These are phyloP conservation scores for Entamoeba invadens DNA, from an alignment of 208 protist genomes.

Conservation along the genomic window DNA sequence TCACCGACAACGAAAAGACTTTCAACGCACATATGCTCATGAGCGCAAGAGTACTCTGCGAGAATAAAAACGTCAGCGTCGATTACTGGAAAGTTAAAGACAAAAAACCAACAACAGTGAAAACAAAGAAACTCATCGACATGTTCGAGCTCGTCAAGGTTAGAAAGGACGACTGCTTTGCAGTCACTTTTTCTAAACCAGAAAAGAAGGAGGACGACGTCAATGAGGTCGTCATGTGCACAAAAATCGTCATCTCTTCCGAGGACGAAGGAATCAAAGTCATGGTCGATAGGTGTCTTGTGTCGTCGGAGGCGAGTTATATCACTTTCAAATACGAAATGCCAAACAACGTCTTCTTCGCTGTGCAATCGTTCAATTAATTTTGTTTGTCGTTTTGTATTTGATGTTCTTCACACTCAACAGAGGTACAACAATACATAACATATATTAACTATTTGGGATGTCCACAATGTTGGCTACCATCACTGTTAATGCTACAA, in stretches of 20 bases:
- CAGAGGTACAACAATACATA: too few relatives aligned
- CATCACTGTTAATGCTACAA: too few relatives aligned
- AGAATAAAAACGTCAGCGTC: not conserved
- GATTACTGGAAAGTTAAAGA: not conserved
- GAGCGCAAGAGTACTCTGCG: not conserved
- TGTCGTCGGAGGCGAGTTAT: not conserved
- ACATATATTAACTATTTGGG: too few relatives aligned
- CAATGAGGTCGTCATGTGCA: not conserved
- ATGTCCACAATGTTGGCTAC: too few relatives aligned
- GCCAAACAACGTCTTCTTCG: not conserved
- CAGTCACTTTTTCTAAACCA: not conserved
- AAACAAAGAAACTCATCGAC: not conserved
- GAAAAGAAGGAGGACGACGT: not conserved
- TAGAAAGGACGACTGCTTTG: not conserved
- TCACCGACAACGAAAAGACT: not conserved
- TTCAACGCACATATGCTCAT: not conserved
- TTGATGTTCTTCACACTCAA: too few relatives aligned
- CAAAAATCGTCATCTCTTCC: not conserved
- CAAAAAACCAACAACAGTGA: not conserved
- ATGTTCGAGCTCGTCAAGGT: not conserved
- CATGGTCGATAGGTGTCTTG: not conserved
- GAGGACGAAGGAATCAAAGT: not conserved
- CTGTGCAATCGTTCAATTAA: not conserved
- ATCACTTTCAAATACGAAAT: not conserved
- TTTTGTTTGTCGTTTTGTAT: not conserved